Evolutionary conservation across 306 rosid genomes (phyloP).

Genomic region (Acacia confusa): DNA sequence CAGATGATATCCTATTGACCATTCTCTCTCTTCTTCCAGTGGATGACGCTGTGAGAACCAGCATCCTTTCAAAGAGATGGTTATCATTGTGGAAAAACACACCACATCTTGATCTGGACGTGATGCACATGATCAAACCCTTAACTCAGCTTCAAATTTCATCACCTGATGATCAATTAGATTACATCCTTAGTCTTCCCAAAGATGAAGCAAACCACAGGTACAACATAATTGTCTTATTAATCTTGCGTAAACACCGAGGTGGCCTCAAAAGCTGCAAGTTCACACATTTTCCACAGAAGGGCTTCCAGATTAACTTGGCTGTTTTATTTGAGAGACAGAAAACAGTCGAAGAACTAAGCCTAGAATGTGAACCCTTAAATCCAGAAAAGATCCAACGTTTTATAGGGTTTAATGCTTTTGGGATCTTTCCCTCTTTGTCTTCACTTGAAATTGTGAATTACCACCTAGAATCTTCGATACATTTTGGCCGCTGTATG

Average conservation of each 20-base stretch:
- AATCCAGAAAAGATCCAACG: not conserved
- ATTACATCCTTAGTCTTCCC: not conserved
- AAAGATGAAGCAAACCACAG: not conserved
- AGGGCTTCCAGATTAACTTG: not conserved
- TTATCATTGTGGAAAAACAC: not conserved
- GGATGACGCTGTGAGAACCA: not conserved
- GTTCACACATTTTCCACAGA: not conserved
- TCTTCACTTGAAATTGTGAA: constrained; percentile 19
- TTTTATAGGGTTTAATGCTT: fast-evolving
- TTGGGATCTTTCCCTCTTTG: constrained; percentile 11
- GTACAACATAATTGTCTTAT: not conserved
- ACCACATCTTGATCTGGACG: not conserved
- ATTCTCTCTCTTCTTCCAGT: constrained; percentile 11
- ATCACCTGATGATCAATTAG: not conserved
- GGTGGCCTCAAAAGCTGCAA: not conserved
- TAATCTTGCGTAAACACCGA: not conserved
- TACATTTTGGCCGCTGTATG: not conserved
- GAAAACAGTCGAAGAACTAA: not conserved
- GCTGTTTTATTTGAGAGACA: not conserved
- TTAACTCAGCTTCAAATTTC: not conserved
- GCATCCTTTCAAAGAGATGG: constrained; percentile 21
- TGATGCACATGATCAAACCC: not conserved
- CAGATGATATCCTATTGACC: not conserved
- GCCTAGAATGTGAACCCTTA: not conserved
- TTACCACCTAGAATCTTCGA: not conserved